Evolutionary conservation across 2,329 filamentous ascomycete genomes (phyloP).

Genomic region (Trichoderma sp.): DNA sequence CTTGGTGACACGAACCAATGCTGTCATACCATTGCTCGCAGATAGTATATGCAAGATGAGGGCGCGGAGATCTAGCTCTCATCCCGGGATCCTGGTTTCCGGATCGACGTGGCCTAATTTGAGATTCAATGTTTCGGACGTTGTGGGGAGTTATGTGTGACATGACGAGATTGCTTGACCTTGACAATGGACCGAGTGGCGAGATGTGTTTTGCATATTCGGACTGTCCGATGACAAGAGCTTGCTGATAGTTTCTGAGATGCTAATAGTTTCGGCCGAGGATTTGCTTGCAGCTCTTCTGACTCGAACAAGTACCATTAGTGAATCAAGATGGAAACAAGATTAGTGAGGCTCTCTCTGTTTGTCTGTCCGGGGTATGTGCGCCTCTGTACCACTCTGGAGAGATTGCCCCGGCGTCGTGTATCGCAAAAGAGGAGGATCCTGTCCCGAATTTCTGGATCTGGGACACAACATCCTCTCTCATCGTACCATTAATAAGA

Average conservation of each 20-base stretch:
- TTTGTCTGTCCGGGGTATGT: neutral
- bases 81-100: conserved; percentile 1
- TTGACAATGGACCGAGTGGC: neutral
- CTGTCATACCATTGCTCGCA: neutral
- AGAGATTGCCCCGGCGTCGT: neutral
- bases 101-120: neutral
- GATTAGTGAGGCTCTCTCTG: neutral
- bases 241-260: neutral
- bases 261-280: neutral
- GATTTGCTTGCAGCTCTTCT: neutral
- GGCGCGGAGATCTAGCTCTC: neutral
- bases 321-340: neutral
- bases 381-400: neutral
- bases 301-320: neutral
- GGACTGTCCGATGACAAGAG: neutral
- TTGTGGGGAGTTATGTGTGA: conserved; percentile 1
- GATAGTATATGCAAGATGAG: conserved; percentile 17
- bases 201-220: neutral
- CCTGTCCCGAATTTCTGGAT: conserved; percentile 7
- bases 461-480: neutral
- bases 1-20: neutral
- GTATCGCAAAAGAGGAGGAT: neutral
- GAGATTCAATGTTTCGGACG: conserved; percentile 11
- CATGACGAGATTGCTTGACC: neutral
- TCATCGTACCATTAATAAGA: neutral